A percentile compares a stretch with the other conserved stretches of the same genome.
Evolutionary conservation across 2,329 filamentous ascomycete genomes (phyloP).

Genomic region (Kalmusia sp.): DNA sequence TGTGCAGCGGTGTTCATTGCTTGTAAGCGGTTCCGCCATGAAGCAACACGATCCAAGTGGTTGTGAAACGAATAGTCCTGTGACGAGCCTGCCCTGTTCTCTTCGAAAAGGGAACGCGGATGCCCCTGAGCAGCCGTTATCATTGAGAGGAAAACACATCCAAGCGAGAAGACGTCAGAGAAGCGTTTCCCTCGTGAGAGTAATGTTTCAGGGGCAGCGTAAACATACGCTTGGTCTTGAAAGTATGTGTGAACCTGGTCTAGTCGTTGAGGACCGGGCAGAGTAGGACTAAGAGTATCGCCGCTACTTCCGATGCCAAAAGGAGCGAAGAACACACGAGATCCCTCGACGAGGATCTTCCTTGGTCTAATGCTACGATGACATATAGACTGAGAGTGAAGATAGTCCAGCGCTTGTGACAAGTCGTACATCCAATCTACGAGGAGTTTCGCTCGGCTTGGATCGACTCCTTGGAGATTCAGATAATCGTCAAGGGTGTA

Average conservation of each 20-base stretch:
- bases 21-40: conserved; percentile 40
- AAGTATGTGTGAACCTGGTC: conserved; percentile 41
- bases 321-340: conserved; percentile 42
- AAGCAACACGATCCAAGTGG: conserved; percentile 45
- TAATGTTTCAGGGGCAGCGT: conserved; percentile 48
- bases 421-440: conserved; percentile 51
- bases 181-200: conserved; percentile 44
- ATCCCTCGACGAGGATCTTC: conserved; percentile 48
- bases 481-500: conserved; percentile 49
- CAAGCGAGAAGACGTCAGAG: conserved; percentile 49
- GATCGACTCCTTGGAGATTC: conserved; percentile 33
- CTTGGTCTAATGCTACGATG: conserved; percentile 47
- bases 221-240: conserved; percentile 46
- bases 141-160: conserved; percentile 50
- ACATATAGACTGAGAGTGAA: conserved; percentile 46
- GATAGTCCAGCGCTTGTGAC: conserved; percentile 46
- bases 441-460: conserved; percentile 40
- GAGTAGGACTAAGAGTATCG: conserved; percentile 37
- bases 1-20: conserved; percentile 39
- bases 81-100: conserved; percentile 41
- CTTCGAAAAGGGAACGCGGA: conserved; percentile 40
- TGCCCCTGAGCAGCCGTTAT: conserved; percentile 47
- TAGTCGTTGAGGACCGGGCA: conserved; percentile 32
- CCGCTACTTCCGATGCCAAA: conserved; percentile 44
- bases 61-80: conserved; percentile 49